These are phyloP conservation scores for Omphalotus olearius DNA, from an alignment of 1,284 basidiomycete species.

Conservation along the genomic window DNA sequence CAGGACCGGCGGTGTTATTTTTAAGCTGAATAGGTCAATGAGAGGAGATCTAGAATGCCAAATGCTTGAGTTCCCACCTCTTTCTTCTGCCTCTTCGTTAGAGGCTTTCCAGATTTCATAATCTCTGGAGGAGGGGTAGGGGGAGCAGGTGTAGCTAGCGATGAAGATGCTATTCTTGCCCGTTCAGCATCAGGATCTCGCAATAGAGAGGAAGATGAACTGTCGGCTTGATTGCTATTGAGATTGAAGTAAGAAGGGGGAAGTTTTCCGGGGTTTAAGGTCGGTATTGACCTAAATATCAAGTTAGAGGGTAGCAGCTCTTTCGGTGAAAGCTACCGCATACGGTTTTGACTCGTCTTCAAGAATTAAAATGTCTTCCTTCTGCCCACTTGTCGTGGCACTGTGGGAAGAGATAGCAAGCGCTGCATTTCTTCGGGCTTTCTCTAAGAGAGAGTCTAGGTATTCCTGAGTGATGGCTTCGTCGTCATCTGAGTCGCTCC, in stretches of 20 bases:
- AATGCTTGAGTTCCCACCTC: constrained; percentile 39
- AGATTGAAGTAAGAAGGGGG: constrained; percentile 57
- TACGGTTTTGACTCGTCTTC: constrained; percentile 34
- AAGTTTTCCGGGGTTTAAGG: constrained; percentile 58
- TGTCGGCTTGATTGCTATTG: constrained; percentile 28
- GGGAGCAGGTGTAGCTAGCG: constrained; percentile 41
- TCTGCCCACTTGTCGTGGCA: constrained; percentile 30
- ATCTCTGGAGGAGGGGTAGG: constrained; percentile 56
- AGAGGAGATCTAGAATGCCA: background rate
- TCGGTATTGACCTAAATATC: constrained; percentile 53
- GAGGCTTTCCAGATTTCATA: constrained; percentile 50
- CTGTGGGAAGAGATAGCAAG: constrained; percentile 23
- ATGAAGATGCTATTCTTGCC: constrained; percentile 42
- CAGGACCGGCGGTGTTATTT: constrained; percentile 73
- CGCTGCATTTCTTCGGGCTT: constrained; percentile 49
- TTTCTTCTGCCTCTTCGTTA: constrained; percentile 69
- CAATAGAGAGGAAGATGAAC: constrained; percentile 35
- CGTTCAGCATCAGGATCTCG: constrained; percentile 60
- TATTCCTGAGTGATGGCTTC: constrained; percentile 53
- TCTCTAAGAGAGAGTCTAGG: constrained; percentile 59
- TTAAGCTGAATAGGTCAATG: constrained; percentile 44
- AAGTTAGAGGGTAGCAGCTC: constrained; percentile 3
- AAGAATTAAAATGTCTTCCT: constrained; percentile 44
- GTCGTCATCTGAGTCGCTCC: constrained; percentile 33
- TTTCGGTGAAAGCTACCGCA: constrained; percentile 15